Percentiles rank a stretch among this genome's conserved stretches.
Conservation (phyloP, 495 filamentous ascomycete genomes). For the Geoglossum glabrum region DNA sequence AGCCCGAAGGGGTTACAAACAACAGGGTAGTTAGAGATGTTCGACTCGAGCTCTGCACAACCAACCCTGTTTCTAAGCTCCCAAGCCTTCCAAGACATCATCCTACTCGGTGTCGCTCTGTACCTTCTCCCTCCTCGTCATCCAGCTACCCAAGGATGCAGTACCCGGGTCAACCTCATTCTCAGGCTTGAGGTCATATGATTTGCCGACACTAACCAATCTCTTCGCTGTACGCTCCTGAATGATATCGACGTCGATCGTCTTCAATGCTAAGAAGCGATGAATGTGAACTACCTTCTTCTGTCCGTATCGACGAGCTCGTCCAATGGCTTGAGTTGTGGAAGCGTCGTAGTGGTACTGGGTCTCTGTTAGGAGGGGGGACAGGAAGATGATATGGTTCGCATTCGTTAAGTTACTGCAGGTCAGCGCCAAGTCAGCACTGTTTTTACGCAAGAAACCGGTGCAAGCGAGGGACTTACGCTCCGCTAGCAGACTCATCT, state of each 20-base stretch:
- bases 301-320: conserved; percentile 48
- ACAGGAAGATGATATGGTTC: conserved; percentile 60
- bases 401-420: conserved; percentile 50
- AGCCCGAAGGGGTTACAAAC: no score
- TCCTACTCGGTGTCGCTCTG: not conserved
- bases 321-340: conserved; percentile 54
- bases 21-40: no score
- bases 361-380: conserved; percentile 32
- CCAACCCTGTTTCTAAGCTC: no score
- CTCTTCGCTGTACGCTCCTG: conserved; percentile 15
- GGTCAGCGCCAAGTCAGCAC: conserved; percentile 8
- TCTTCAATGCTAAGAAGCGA: conserved; percentile 39
- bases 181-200: not conserved
- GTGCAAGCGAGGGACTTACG: conserved; percentile 26
- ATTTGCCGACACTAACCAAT: not conserved
- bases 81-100: not conserved
- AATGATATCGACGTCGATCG: conserved; percentile 52
- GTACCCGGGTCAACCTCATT: not conserved
- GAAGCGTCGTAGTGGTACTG: conserved; percentile 36
- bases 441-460: not conserved
- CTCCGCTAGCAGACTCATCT: conserved; percentile 43
- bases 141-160: not conserved
- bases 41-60: no score
- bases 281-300: conserved; percentile 45
- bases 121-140: not conserved